Evolutionary conservation across 164 flowering plant species (phyloP).

Genomic region (Stephania yunnanensis): DNA sequence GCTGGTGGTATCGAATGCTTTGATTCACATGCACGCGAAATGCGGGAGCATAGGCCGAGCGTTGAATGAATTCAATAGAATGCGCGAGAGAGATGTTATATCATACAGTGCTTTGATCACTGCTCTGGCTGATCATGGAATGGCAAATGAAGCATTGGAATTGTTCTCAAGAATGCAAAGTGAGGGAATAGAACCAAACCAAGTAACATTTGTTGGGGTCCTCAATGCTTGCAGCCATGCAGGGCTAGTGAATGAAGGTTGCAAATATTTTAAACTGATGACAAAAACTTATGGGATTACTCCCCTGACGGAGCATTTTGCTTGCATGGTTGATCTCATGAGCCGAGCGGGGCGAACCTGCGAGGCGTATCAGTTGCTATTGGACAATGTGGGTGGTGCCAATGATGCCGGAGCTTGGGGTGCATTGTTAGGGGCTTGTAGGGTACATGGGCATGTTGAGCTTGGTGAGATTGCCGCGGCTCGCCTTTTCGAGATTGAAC

Average conservation of each 20-base stretch:
- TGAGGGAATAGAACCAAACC: constrained; percentile 34
- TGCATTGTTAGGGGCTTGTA: constrained; percentile 36
- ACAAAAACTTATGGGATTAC: constrained; percentile 18
- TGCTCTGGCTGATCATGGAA: constrained; percentile 43
- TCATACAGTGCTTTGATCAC: constrained; percentile 37
- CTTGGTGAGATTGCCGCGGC: constrained; percentile 40
- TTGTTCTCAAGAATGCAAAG: constrained; percentile 32
- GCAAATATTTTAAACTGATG: constrained; percentile 33
- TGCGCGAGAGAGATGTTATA: constrained; percentile 29
- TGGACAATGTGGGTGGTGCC: constrained; percentile 1
- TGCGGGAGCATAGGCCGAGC: constrained; percentile 34
- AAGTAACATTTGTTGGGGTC: constrained; percentile 34
- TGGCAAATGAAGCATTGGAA: constrained; percentile 29
- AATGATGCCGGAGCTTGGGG: constrained; percentile 41
- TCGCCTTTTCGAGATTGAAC: constrained; percentile 40
- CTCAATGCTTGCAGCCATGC: constrained; percentile 43
- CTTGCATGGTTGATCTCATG: constrained; percentile 46
- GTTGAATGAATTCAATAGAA: constrained; percentile 26
- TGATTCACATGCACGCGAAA: constrained; percentile 46
- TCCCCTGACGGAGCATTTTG: constrained; percentile 32
- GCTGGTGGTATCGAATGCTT: constrained; percentile 30
- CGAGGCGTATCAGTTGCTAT: constrained; percentile 29
- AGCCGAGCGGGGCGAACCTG: constrained; percentile 36
- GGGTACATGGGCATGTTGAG: constrained; percentile 31
- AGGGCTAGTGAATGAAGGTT: constrained; percentile 40